Conservation (phyloP, 169 alveolate genomes). For the Plasmodium sp. region DNA sequence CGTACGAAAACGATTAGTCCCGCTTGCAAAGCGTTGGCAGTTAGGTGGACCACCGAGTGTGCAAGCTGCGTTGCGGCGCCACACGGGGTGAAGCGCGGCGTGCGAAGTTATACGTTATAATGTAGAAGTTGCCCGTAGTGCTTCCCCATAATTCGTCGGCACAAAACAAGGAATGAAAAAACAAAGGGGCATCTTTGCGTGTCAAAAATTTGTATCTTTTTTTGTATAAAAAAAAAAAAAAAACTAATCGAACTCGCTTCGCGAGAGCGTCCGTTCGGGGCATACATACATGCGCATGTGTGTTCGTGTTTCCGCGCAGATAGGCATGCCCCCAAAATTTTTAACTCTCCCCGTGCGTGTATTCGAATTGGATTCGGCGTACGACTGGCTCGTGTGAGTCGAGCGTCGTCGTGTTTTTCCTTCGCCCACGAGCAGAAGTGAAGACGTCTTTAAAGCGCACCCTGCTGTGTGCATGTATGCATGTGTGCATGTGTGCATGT, state of each 20-base stretch:
- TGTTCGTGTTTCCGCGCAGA: neutral
- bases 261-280: neutral
- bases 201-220: neutral
- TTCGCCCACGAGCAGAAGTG: neutral
- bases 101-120: neutral
- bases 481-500: neutral
- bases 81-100: neutral
- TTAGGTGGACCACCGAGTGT: neutral
- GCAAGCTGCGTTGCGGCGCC: neutral
- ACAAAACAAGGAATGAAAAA: conserved; percentile 9
- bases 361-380: neutral
- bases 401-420: neutral
- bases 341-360: neutral
- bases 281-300: neutral
- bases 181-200: neutral
- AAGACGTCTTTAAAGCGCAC: neutral
- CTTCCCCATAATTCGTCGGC: neutral
- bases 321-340: neutral
- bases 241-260: neutral
- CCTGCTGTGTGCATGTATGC: neutral
- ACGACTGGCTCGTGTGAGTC: neutral
- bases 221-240: neutral
- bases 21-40: neutral
- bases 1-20: conserved; percentile 17
- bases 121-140: neutral